These are phyloP conservation scores for Hygrocybe coccinea DNA, from an alignment of 768 basidiomycete genomes.

Conservation along the genomic window DNA sequence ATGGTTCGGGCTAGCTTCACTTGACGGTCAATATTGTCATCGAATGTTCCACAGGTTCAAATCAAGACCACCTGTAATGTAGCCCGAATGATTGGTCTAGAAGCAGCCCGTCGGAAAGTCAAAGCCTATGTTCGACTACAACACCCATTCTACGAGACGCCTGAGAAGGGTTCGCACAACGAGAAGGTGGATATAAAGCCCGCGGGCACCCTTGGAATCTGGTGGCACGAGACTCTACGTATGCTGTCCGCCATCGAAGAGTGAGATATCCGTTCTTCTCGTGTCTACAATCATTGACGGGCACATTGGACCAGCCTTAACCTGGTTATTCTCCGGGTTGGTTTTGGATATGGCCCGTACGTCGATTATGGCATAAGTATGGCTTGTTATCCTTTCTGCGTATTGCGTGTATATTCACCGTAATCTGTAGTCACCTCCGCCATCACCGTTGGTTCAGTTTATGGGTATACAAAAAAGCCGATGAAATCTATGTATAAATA, in stretches of 20 bases:
- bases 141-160: constrained; percentile 73
- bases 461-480: constrained; percentile 76
- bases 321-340: constrained; percentile 70
- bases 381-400: constrained; percentile 21
- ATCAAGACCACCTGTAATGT: constrained; percentile 70
- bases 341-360: constrained; percentile 79
- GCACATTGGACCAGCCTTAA: constrained; percentile 51
- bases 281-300: background rate
- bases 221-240: constrained; percentile 87
- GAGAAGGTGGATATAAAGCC: constrained; percentile 78
- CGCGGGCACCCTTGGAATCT: constrained; percentile 61
- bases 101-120: constrained; percentile 75
- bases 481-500: constrained; percentile 74
- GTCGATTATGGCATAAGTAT: constrained; percentile 63
- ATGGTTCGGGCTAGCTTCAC: constrained; percentile 43
- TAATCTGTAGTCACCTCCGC: constrained; percentile 53
- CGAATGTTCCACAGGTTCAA: constrained; percentile 51
- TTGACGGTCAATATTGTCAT: constrained; percentile 7
- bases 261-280: constrained; percentile 37
- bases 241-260: constrained; percentile 68
- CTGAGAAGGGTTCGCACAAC: constrained; percentile 56
- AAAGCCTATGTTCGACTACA: constrained; percentile 75
- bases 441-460: constrained; percentile 72
- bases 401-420: constrained; percentile 10
- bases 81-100: constrained; percentile 62